phyloP scores from a whole-genome alignment of 495 filamentous ascomycete genomes.

The Penicillium bovifimosum region DNA sequence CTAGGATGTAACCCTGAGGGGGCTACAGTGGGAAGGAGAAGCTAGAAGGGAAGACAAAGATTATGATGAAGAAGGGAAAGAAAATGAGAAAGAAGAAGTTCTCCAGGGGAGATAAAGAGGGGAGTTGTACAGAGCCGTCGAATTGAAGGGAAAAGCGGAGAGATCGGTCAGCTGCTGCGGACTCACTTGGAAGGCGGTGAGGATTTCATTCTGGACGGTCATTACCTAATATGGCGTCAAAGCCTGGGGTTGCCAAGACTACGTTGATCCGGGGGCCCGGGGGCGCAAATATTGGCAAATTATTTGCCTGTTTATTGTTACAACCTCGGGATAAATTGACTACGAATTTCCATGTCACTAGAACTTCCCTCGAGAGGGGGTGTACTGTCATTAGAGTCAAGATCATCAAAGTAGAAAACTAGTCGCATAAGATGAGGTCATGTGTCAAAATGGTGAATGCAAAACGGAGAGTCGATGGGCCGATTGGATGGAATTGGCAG shows the following conservation, averaged over 20 bases:
- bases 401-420: constrained; percentile 2
- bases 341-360: neutral
- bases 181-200: constrained; percentile 2
- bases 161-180: constrained; percentile 10
- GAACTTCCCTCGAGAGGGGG: neutral
- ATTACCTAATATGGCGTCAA: constrained; percentile 14
- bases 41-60: constrained; percentile 4
- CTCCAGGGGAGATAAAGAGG: constrained; percentile 6
- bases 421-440: neutral
- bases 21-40: constrained; percentile 2
- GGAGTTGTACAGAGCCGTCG: constrained; percentile 8
- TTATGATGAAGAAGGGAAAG: constrained; percentile 9
- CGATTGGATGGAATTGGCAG: neutral
- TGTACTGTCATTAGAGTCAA: neutral
- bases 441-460: neutral
- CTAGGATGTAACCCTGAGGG: neutral
- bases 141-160: constrained; percentile 8
- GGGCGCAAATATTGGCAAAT: no score
- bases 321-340: neutral
- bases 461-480: neutral
- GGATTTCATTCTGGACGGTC: neutral
- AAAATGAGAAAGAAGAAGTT: neutral
- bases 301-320: no score
- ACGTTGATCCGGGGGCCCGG: no score
- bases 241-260: neutral